Evolutionary conservation across 371 early-diverging fungal genomes (phyloP).

Genomic region (Polyrhizophydium stewartii): DNA sequence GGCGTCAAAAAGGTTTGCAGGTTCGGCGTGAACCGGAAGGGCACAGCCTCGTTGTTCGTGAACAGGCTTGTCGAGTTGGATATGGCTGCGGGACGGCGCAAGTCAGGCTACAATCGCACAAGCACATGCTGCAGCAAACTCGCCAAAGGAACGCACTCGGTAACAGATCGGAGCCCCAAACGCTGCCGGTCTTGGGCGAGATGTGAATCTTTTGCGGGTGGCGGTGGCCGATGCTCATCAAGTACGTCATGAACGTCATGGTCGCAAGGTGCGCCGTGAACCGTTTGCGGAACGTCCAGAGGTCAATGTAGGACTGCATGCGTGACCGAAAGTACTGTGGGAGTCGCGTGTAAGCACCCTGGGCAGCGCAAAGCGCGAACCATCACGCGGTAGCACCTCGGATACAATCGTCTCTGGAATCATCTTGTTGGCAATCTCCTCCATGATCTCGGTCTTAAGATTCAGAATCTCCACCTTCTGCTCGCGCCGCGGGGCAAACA

Average conservation of each 20-base stretch:
- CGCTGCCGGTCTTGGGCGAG: constrained; percentile 74
- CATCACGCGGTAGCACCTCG: constrained; percentile 42
- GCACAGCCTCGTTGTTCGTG: constrained; percentile 75
- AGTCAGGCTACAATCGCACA: background rate
- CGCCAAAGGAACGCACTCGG: constrained; percentile 46
- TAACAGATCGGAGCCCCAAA: constrained; percentile 75
- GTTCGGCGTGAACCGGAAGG: constrained; percentile 97
- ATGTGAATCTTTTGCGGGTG: constrained; percentile 84
- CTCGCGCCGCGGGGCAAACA: background rate
- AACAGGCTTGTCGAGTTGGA: constrained; percentile 22
- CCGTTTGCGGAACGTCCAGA: constrained; percentile 90
- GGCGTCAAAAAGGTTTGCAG: constrained; percentile 91
- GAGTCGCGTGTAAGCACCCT: background rate
- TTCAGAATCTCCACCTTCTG: constrained; percentile 67
- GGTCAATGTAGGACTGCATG: constrained; percentile 75
- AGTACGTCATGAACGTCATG: constrained; percentile 83
- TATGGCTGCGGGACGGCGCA: constrained; percentile 11
- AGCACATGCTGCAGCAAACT: background rate
- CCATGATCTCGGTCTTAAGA: constrained; percentile 74
- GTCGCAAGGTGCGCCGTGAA: constrained; percentile 88
- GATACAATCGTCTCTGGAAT: constrained; percentile 78
- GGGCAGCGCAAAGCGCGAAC: too few relatives aligned
- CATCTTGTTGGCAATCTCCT: constrained; percentile 69
- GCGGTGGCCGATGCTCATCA: constrained; percentile 81
- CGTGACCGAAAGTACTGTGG: background rate